Evolutionary conservation across 2,329 filamentous ascomycete species (phyloP).

Genomic region (Exophiala xenobiotica): DNA sequence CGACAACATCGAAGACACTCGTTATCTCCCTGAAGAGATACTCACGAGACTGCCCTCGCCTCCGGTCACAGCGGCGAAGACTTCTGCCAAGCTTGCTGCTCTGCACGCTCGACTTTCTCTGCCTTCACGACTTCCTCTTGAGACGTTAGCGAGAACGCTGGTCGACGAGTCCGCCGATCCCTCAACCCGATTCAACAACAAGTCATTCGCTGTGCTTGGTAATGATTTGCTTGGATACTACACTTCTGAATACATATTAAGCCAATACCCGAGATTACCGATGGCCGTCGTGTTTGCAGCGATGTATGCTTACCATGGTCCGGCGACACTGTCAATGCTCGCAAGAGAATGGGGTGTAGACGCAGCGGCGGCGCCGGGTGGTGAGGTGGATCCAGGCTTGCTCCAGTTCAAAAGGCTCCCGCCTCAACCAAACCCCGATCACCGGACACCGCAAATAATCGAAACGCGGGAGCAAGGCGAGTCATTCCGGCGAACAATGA

Average conservation of each 20-base stretch:
- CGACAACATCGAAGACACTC: conserved; percentile 34
- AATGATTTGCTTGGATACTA: conserved; percentile 84
- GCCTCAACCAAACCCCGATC: conserved; percentile 49
- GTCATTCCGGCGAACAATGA: conserved; percentile 66
- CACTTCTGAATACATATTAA: conserved; percentile 81
- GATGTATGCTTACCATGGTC: conserved; percentile 79
- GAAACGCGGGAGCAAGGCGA: conserved; percentile 13
- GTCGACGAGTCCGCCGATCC: conserved; percentile 82
- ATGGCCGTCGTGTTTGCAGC: conserved; percentile 84
- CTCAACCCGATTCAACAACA: conserved; percentile 82
- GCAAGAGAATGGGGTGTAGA: conserved; percentile 90
- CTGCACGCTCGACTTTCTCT: conserved; percentile 86
- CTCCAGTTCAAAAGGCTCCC: conserved; percentile 69
- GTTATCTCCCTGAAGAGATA: conserved; percentile 35
- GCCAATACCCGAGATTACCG: conserved; percentile 86
- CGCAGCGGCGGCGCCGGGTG: conserved; percentile 77
- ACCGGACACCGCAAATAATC: conserved; percentile 32
- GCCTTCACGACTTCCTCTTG: conserved; percentile 74
- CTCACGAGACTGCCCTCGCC: conserved; percentile 66
- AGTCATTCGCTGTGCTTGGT: conserved; percentile 76
- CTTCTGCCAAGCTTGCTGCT: conserved; percentile 86
- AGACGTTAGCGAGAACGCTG: conserved; percentile 82
- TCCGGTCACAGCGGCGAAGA: conserved; percentile 61
- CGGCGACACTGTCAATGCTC: conserved; percentile 69
- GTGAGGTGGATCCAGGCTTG: conserved; percentile 87